A percentile compares a stretch with the other conserved stretches of the same genome.
Evolutionary conservation across 2,329 filamentous ascomycete genomes (phyloP).

Genomic region (Calonectria fujianensis): DNA sequence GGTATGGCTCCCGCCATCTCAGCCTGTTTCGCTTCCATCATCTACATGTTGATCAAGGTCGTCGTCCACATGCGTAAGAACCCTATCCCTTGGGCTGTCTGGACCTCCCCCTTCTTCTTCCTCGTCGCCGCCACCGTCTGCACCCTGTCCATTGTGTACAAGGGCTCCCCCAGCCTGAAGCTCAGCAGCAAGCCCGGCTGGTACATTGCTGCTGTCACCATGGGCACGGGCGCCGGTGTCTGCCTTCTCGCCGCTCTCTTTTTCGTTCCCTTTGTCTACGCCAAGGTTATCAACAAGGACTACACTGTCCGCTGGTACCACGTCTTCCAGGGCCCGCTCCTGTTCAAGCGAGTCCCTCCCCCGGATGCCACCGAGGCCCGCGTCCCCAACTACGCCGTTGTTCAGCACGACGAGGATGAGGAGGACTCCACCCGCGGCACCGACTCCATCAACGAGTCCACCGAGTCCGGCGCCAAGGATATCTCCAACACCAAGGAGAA

Average conservation of each 20-base stretch:
- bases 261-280: constrained; percentile 83
- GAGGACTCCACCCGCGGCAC: constrained; percentile 58
- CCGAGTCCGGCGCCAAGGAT: constrained; percentile 60
- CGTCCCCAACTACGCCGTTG: constrained; percentile 85
- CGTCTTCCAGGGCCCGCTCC: constrained; percentile 77
- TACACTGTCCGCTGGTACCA: constrained; percentile 78
- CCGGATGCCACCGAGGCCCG: constrained; percentile 70
- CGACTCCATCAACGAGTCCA: constrained; percentile 56
- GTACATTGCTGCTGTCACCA: constrained; percentile 80
- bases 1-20: constrained; percentile 82
- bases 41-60: constrained; percentile 80
- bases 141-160: constrained; percentile 87
- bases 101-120: constrained; percentile 85
- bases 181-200: constrained; percentile 73
- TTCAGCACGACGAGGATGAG: constrained; percentile 78
- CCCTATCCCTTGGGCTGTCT: constrained; percentile 83
- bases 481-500: constrained; percentile 62
- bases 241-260: constrained; percentile 77
- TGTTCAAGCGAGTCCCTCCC: constrained; percentile 76
- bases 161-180: constrained; percentile 77
- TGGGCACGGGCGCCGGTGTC: constrained; percentile 78
- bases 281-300: constrained; percentile 81
- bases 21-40: constrained; percentile 78
- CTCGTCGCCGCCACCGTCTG: constrained; percentile 84
- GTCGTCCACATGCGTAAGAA: constrained; percentile 83